Percentiles rank a stretch among this genome's conserved stretches.
These are phyloP conservation scores for Annulohypoxylon bovei DNA, from an alignment of 495 filamentous ascomycete species.

Conservation along the genomic window DNA sequence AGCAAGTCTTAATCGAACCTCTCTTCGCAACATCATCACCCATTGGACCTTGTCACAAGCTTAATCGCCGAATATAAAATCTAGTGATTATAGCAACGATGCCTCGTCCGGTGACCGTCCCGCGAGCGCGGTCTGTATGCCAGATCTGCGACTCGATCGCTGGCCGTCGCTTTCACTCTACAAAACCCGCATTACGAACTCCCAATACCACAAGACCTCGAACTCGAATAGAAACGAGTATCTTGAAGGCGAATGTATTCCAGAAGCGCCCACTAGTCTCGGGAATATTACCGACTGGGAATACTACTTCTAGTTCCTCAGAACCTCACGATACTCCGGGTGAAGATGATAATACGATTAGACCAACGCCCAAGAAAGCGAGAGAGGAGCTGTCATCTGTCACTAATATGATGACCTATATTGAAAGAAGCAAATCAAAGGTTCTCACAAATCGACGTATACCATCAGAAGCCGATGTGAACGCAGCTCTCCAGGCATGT, in stretches of 20 bases:
- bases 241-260: not conserved
- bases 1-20: constrained; percentile 24
- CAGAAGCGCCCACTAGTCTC: constrained; percentile 28
- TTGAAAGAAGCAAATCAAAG: constrained; percentile 29
- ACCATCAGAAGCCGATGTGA: constrained; percentile 35
- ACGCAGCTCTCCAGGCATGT: constrained; percentile 38
- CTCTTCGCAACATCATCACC: not conserved
- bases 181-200: constrained; percentile 15
- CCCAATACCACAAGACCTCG: constrained; percentile 19
- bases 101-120: constrained; percentile 27
- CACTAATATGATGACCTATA: constrained; percentile 30
- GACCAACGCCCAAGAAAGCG: constrained; percentile 13
- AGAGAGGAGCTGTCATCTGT: constrained; percentile 20
- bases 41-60: not conserved
- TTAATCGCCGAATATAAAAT: not conserved
- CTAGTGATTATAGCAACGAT: constrained; percentile 12
- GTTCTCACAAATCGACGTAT: constrained; percentile 22
- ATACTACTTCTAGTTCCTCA: not conserved
- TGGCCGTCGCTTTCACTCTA: constrained; percentile 25
- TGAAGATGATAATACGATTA: constrained; percentile 5
- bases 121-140: constrained; percentile 34
- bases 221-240: not conserved
- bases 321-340: constrained; percentile 2
- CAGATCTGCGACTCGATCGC: constrained; percentile 46
- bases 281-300: constrained; percentile 20